phyloP scores from a whole-genome alignment of 106 monocot species.

The Dendrobium nobile region DNA sequence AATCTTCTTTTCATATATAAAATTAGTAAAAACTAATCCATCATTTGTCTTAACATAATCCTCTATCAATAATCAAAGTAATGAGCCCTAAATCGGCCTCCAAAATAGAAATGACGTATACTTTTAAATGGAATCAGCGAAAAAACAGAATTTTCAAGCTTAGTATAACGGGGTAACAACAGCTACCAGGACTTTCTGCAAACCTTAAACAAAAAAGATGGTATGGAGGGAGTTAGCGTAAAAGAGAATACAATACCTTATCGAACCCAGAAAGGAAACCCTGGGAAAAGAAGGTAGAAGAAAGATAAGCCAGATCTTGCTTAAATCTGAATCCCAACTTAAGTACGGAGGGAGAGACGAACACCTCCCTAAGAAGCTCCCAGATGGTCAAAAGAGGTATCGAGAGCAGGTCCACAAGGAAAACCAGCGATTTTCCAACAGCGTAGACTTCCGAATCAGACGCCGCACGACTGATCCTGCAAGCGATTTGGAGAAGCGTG shows the following conservation, averaged over 20 bases:
- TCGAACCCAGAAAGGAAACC: constrained; percentile 65
- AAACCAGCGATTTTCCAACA: constrained; percentile 25
- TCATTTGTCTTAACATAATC: neutral
- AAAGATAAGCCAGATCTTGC: constrained; percentile 80
- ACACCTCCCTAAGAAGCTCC: constrained; percentile 56
- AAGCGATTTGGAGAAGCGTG: constrained; percentile 88
- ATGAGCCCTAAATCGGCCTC: neutral
- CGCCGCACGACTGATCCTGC: constrained; percentile 18
- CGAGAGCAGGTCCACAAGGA: constrained; percentile 73
- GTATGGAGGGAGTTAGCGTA: neutral
- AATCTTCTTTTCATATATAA: neutral
- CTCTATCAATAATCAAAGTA: neutral
- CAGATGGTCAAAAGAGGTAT: constrained; percentile 39
- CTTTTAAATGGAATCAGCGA: neutral
- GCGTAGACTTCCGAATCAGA: neutral
- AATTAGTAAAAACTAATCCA: neutral
- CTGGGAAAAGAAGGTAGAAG: constrained; percentile 58
- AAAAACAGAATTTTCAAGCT: neutral
- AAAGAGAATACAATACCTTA: constrained; percentile 25
- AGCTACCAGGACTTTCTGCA: neutral
- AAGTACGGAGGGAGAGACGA: constrained; percentile 45
- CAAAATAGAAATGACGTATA: neutral
- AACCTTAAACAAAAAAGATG: neutral
- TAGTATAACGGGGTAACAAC: neutral
- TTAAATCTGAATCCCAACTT: constrained; percentile 93